These are phyloP conservation scores for Gnetum montanum DNA, from an alignment of 75 land plant species.

Conservation along the genomic window DNA sequence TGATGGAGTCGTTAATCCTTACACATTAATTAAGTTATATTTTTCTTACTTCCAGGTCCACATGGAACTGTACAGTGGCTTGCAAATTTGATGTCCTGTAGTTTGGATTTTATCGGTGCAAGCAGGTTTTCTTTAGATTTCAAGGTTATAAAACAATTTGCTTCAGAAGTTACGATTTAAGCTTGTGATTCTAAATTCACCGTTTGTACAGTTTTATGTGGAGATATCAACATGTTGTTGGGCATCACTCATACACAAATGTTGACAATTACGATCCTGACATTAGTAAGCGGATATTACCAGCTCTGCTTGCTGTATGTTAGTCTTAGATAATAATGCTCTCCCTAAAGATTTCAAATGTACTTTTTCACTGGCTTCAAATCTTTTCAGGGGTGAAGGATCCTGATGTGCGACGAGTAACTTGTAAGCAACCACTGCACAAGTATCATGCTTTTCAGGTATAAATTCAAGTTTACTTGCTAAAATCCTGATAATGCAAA, in stretches of 20 bases:
- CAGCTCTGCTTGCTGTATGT: no score
- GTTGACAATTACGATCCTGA: slow-evolving; percentile 46
- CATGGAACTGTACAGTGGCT: slow-evolving; percentile 14
- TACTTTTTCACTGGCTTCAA: no score
- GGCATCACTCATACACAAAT: slow-evolving; percentile 44
- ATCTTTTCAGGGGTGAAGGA: slow-evolving; percentile 51
- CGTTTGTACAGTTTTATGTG: slow-evolving; percentile 40
- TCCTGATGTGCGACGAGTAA: slow-evolving; percentile 40
- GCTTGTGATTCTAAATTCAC: not conserved
- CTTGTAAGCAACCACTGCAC: slow-evolving; percentile 27
- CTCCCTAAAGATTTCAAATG: no score
- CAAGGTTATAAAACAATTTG: not conserved
- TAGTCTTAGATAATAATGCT: no score
- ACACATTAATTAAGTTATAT: no score
- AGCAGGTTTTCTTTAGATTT: slow-evolving; percentile 22
- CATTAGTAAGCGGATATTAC: slow-evolving; percentile 44
- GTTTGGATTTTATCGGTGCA: slow-evolving; percentile 37
- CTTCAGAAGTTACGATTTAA: not conserved
- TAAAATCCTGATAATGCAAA: no score
- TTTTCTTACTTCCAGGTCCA: slow-evolving; percentile 16
- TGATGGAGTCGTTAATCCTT: no score
- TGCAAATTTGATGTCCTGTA: slow-evolving; percentile 37
- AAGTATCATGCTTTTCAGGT: slow-evolving; percentile 34
- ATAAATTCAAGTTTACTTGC: no score
- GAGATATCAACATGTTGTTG: slow-evolving; percentile 52